Evolutionary conservation across 257 asterid species (phyloP), one percentile per base, ranked within the genome.

Genomic region (Datura wrightii): DNA sequence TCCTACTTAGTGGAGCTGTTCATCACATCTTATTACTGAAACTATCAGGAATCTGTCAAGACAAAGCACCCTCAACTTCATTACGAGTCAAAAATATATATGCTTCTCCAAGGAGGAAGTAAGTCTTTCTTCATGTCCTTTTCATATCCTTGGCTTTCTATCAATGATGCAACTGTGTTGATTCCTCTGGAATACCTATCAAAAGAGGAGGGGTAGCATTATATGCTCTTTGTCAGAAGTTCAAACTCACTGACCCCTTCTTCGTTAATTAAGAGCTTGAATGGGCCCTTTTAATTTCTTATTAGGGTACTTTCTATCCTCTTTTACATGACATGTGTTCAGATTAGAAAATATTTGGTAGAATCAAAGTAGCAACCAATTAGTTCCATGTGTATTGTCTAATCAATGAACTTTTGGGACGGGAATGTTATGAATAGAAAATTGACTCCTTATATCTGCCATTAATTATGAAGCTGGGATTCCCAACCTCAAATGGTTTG

Each of bases 41-140:
- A 84, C 82, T 82, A 63, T 71, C 94, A 95, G 98, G 98, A 94
- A 90, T 72, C 96, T n/a, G 94, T 88, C 84, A 93, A 90, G 91
- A 94, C 98, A 82, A 93, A 90, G 83, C 97, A 91, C 87, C 97
- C 98, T 80, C 98, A 94, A 84, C 96, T 94, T 87, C 98, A 93
- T 82, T 94, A 94, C 34, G 98, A 94, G 91, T 94, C 98, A 86
- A 94, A 94, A 90, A 91, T 94, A 69, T 94, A 93, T 85, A 89
- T 91, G 94, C 94, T 94, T 90, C 97, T 94, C 67, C 97, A 93
- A 88, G 98, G 98, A 87, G 98, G 98, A 90, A 92, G 98, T 94
- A 91, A 87, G 90, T 83, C n/a, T 58, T 90, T 86, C 90, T 78
- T 69, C 53, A 14, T 19, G 34, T 56, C 55, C 82, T 31, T 18